A percentile compares a stretch with the other conserved stretches of the same genome.
phyloP scores from a whole-genome alignment of 352 stramenopile species.

The Phytophthora megakarya region DNA sequence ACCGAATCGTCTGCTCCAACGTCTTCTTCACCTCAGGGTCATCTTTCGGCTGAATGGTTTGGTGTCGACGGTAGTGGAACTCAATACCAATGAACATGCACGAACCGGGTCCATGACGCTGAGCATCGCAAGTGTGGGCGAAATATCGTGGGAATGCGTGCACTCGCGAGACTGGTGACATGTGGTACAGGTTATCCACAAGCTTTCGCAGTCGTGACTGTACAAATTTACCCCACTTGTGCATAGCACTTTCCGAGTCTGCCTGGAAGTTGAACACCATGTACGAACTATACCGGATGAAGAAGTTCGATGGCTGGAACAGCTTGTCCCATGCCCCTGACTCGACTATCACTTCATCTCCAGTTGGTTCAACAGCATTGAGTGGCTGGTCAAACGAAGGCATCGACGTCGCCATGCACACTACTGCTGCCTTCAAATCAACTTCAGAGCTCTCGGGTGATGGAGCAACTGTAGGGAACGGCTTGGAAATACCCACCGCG shows the following conservation, averaged over 20 bases:
- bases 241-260: conserved; percentile 63
- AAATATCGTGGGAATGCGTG: conserved; percentile 79
- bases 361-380: conserved; percentile 15
- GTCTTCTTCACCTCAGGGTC: conserved; percentile 76
- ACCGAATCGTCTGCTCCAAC: conserved; percentile 78
- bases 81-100: conserved; percentile 87
- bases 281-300: conserved; percentile 84
- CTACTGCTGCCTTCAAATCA: conserved; percentile 42
- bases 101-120: conserved; percentile 48
- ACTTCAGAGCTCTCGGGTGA: conserved; percentile 31
- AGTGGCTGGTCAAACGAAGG: conserved; percentile 32
- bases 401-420: conserved; percentile 45
- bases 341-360: conserved; percentile 7
- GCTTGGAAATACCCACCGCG: conserved; percentile 53
- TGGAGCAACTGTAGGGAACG: conserved; percentile 30
- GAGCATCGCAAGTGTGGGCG: conserved; percentile 47
- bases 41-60: conserved; percentile 47
- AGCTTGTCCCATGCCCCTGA: conserved; percentile 65
- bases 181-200: conserved; percentile 75
- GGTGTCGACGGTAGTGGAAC: conserved; percentile 58
- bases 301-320: conserved; percentile 83
- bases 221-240: conserved; percentile 85
- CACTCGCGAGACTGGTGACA: conserved; percentile 57
- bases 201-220: conserved; percentile 81
- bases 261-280: conserved; percentile 74